Conservation (phyloP, 192 early-diverging fungal genomes). For the Coemansia sp. region DNA sequence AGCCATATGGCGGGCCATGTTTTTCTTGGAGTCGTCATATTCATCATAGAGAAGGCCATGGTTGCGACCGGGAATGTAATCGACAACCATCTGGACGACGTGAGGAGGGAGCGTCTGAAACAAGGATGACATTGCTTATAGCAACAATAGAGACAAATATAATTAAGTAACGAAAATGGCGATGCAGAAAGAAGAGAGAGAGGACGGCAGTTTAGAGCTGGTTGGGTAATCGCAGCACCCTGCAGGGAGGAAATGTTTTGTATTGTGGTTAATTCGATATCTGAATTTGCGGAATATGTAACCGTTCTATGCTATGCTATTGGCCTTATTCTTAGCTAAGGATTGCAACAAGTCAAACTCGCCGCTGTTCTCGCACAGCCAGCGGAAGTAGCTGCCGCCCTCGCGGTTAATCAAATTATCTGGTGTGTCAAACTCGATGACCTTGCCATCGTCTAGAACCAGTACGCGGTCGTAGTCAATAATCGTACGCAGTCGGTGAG, state of each 20-base stretch:
- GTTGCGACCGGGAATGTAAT: background rate
- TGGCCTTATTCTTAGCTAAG: background rate
- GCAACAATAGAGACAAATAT: background rate
- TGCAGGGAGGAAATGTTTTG: too few relatives aligned
- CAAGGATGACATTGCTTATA: background rate
- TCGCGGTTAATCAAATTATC: slow-evolving; percentile 1
- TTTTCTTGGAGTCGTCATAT: background rate
- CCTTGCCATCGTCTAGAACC: slow-evolving; percentile 75
- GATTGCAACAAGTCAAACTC: slow-evolving; percentile 60
- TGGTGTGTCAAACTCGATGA: slow-evolving; percentile 85
- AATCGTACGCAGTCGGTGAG: slow-evolving; percentile 85
- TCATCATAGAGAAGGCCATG: background rate
- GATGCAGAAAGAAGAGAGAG: slow-evolving; percentile 7
- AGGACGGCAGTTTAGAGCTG: too few relatives aligned
- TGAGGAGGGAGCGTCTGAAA: background rate
- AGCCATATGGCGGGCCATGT: background rate
- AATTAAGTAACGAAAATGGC: background rate
- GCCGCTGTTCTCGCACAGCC: slow-evolving; percentile 77
- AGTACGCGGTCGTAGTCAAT: slow-evolving; percentile 84
- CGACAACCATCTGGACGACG: background rate
- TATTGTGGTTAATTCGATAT: too few relatives aligned
- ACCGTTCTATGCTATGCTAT: background rate
- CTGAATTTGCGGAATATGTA: too few relatives aligned
- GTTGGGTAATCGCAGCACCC: too few relatives aligned
- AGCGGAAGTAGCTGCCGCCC: slow-evolving; percentile 63